phyloP scores from a whole-genome alignment of 2,329 filamentous ascomycete species.

The Fusarium sp. region DNA sequence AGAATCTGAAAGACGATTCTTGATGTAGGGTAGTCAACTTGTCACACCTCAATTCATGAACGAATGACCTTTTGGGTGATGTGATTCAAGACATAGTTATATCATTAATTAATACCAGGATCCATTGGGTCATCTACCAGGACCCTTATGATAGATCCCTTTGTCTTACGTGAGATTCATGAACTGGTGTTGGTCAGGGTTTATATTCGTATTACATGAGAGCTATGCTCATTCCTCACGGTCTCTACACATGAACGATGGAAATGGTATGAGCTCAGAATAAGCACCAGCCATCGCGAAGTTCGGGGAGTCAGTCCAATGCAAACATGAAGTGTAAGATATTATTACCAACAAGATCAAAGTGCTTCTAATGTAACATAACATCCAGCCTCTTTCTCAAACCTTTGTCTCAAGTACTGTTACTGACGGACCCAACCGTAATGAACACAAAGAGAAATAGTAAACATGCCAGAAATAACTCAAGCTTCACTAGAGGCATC shows the following conservation, averaged over 20 bases:
- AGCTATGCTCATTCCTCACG: background rate
- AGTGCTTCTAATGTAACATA: too few relatives aligned
- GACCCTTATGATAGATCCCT: background rate
- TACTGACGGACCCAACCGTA: background rate
- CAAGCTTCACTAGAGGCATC: background rate
- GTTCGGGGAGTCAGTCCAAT: too few relatives aligned
- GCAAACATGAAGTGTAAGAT: too few relatives aligned
- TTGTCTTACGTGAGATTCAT: background rate
- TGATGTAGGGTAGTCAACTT: conserved; percentile 15
- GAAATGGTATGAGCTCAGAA: background rate
- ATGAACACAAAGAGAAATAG: background rate
- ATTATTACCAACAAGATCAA: too few relatives aligned
- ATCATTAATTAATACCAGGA: background rate
- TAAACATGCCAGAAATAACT: background rate
- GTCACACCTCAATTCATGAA: background rate
- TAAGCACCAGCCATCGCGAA: too few relatives aligned
- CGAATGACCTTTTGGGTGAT: too few relatives aligned
- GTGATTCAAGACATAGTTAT: too few relatives aligned
- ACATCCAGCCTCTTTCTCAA: too few relatives aligned
- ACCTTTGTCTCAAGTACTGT: background rate
- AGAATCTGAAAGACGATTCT: background rate
- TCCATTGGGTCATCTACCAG: background rate
- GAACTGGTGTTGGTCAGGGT: background rate
- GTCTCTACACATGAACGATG: background rate
- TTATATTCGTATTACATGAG: background rate